Evolutionary conservation across 1,284 basidiomycete species (phyloP).

Genomic region (Sphaerobolus stellatus): DNA sequence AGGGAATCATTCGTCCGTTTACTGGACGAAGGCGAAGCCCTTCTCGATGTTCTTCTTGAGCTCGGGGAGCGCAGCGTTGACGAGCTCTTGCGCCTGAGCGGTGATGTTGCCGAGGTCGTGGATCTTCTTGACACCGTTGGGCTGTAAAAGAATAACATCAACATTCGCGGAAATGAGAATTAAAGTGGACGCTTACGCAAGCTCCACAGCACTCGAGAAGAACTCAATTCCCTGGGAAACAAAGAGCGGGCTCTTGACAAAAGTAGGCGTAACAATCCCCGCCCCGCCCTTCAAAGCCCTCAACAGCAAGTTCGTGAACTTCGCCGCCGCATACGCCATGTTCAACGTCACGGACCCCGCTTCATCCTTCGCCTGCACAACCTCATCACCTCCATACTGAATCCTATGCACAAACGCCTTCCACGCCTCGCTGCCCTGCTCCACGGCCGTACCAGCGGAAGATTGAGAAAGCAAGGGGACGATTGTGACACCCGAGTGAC

Average conservation of each 20-base stretch:
- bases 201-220: constrained; percentile 89
- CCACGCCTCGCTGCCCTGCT: constrained; percentile 59
- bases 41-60: constrained; percentile 97
- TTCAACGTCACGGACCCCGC: constrained; percentile 88
- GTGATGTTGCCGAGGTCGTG: constrained; percentile 76
- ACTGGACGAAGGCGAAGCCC: constrained; percentile 86
- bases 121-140: constrained; percentile 89
- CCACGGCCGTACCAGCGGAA: constrained; percentile 56
- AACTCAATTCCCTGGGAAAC: constrained; percentile 83
- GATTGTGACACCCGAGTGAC: constrained; percentile 96
- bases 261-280: constrained; percentile 81
- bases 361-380: constrained; percentile 87
- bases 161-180: too few species aligned
- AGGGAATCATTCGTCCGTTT: too few species aligned
- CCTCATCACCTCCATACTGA: constrained; percentile 92
- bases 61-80: constrained; percentile 88
- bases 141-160: constrained; percentile 43
- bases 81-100: constrained; percentile 80
- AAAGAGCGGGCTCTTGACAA: constrained; percentile 84
- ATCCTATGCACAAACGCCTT: constrained; percentile 79
- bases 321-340: constrained; percentile 93
- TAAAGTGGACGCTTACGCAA: constrained; percentile 59
- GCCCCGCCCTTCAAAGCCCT: constrained; percentile 86
- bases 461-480: constrained; percentile 92
- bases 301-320: constrained; percentile 82